Evolutionary conservation across 441 rosid species (phyloP), one percentile per base, ranked within the genome.

Genomic region (Capsella rubella): DNA sequence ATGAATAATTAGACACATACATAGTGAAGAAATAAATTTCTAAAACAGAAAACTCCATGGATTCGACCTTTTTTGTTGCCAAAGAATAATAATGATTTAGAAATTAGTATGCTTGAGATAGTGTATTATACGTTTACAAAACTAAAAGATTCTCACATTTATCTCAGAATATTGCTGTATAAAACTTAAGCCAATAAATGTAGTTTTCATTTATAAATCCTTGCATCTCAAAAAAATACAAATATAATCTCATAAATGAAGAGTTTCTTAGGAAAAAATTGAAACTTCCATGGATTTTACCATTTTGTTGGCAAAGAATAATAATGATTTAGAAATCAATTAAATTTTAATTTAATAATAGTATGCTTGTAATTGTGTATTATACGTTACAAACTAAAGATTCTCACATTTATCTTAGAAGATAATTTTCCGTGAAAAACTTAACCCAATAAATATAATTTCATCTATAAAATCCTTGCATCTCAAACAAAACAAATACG

Each of bases 391-490:
- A n/a, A 56, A 56, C 3, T 32, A n/a, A 56, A 32, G 40, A 31
- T 55, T 15, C 32, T 32, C 6, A 32, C 25, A 8, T 4, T 32
- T 32, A 32, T 32, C 21, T 11, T 1, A 1, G 13, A 56, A 56
- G 8, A 56, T 32, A 54, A 28, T 28, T 29, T 54, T 54, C 6
- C 8, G 1, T n/a, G 8, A n/a, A 32, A 16, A 5, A 1, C 2
- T 1, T 0, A 13, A 8, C 8, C 18, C 9, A 32, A 32, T 49
- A 13, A 18, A 64, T 18, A 13, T 32, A 14, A 13, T 31, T 32
- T 34, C 46, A 64, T 64, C 45, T 32, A 64, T 64, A 64, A 32
- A 64, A 11, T 1, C n/a, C 3, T 7, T 10, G 52, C 28, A 29
- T 46, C 45, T 4, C 29, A 31, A 31, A 31, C 59, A 54, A 6